These are phyloP conservation scores for Hymenoscyphus fraxineus DNA, from an alignment of 2,329 filamentous ascomycete genomes.

Conservation along the genomic window DNA sequence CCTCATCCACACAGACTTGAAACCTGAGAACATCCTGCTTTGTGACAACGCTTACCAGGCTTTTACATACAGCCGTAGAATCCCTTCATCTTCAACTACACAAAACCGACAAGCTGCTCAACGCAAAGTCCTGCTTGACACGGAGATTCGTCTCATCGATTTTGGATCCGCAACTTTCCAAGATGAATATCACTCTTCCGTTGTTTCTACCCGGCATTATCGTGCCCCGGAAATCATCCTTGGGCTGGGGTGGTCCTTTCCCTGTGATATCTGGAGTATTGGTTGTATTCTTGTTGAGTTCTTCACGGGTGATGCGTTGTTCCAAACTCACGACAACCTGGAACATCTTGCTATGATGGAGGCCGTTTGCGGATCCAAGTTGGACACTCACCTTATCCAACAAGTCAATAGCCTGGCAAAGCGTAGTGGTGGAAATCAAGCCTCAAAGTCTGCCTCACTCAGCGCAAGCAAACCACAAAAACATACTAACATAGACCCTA, in stretches of 20 bases:
- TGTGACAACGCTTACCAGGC: conserved; percentile 64
- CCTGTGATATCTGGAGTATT: conserved; percentile 72
- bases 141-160: conserved; percentile 67
- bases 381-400: conserved; percentile 57
- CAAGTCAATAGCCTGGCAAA: conserved; percentile 54
- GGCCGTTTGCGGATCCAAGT: conserved; percentile 56
- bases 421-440: conserved; percentile 55
- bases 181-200: conserved; percentile 69
- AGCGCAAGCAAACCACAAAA: neutral
- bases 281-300: conserved; percentile 70
- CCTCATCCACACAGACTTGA: conserved; percentile 84
- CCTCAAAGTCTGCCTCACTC: conserved; percentile 53
- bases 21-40: conserved; percentile 67
- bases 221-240: conserved; percentile 68
- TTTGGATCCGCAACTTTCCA: conserved; percentile 71
- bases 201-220: conserved; percentile 68
- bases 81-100: conserved; percentile 62
- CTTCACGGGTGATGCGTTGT: conserved; percentile 66
- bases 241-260: conserved; percentile 67
- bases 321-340: conserved; percentile 69
- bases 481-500: conserved; percentile 31
- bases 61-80: conserved; percentile 67
- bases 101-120: conserved; percentile 59
- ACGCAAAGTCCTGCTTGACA: conserved; percentile 61
- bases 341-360: conserved; percentile 77